Conservation (phyloP, 768 basidiomycete species). For the Kwoniella dejecticola region DNA sequence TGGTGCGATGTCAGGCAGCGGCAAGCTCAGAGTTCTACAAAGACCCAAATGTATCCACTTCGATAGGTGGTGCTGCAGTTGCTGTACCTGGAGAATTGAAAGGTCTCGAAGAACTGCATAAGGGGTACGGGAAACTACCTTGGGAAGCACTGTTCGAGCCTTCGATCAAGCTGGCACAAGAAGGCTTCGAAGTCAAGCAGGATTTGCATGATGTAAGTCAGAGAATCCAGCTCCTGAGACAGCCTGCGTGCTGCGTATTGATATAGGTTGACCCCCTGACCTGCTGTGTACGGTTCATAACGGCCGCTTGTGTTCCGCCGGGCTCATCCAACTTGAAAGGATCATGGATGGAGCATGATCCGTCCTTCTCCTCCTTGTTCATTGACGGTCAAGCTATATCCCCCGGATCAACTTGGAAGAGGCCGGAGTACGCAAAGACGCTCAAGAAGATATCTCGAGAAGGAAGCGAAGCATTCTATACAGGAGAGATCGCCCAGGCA, state of each 20-base stretch:
- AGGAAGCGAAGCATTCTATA: slow-evolving; percentile 79
- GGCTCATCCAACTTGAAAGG: slow-evolving; percentile 24
- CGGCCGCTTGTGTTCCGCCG: slow-evolving; percentile 19
- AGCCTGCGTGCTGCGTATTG: not conserved
- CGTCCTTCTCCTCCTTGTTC: slow-evolving; percentile 29
- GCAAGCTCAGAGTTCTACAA: slow-evolving; percentile 38
- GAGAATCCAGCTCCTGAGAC: not conserved
- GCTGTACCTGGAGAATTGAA: slow-evolving; percentile 86
- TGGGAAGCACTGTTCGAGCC: slow-evolving; percentile 78
- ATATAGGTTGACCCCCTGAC: not conserved
- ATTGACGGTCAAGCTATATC: slow-evolving; percentile 27
- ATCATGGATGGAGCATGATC: slow-evolving; percentile 30
- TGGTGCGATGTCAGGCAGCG: slow-evolving; percentile 24
- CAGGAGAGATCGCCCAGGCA: slow-evolving; percentile 77
- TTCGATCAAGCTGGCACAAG: slow-evolving; percentile 66
- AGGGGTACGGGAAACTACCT: slow-evolving; percentile 70
- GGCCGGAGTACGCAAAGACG: slow-evolving; percentile 66
- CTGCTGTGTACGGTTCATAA: slow-evolving; percentile 12
- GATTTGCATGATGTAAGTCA: slow-evolving; percentile 36
- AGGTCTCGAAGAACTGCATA: slow-evolving; percentile 79
- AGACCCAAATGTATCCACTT: slow-evolving; percentile 29
- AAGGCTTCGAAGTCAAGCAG: slow-evolving; percentile 63
- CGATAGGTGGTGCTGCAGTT: slow-evolving; percentile 74
- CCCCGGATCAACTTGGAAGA: slow-evolving; percentile 19
- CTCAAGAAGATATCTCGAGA: slow-evolving; percentile 70